Evolutionary conservation across 495 filamentous ascomycete species (phyloP).

Genomic region (Podospora australis): DNA sequence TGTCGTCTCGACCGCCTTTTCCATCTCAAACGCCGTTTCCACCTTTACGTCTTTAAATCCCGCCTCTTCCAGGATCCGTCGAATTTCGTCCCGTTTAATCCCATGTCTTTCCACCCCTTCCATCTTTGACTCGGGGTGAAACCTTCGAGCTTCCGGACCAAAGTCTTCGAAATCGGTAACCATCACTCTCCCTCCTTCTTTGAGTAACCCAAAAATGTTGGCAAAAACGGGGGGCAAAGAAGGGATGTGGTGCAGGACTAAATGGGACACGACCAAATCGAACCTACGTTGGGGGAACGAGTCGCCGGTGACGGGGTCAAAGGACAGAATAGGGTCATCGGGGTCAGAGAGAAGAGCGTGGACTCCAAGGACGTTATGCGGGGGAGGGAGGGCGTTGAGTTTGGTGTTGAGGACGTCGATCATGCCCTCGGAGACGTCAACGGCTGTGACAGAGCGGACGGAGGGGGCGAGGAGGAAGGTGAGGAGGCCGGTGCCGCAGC

Average conservation of each 20-base stretch:
- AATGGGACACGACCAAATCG: constrained; percentile 44
- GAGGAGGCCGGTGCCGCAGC: constrained; percentile 51
- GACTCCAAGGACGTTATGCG: constrained; percentile 15
- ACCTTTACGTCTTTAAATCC: constrained; percentile 44
- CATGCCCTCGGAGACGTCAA: constrained; percentile 50
- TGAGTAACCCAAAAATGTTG: constrained; percentile 38
- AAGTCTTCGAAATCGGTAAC: constrained; percentile 55
- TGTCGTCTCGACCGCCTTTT: constrained; percentile 39
- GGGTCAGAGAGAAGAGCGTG: constrained; percentile 12
- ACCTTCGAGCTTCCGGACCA: constrained; percentile 44
- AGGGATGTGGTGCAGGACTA: constrained; percentile 51
- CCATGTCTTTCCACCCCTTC: constrained; percentile 51
- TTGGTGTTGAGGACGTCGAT: constrained; percentile 42
- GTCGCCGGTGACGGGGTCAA: constrained; percentile 12
- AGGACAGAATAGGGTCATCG: constrained; percentile 20
- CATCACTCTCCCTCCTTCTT: constrained; percentile 36
- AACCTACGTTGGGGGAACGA: constrained; percentile 20
- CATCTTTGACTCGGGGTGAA: constrained; percentile 46
- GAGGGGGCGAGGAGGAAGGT: constrained; percentile 41
- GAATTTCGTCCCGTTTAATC: constrained; percentile 34
- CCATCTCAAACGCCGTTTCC: constrained; percentile 36
- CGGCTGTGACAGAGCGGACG: constrained; percentile 37
- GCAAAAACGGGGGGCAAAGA: constrained; percentile 32
- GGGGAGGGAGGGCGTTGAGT: constrained; percentile 14
- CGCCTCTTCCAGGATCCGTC: constrained; percentile 32